These are phyloP conservation scores for Psophocarpus tetragonolobus DNA, from an alignment of 306 rosid genomes.

Conservation along the genomic window DNA sequence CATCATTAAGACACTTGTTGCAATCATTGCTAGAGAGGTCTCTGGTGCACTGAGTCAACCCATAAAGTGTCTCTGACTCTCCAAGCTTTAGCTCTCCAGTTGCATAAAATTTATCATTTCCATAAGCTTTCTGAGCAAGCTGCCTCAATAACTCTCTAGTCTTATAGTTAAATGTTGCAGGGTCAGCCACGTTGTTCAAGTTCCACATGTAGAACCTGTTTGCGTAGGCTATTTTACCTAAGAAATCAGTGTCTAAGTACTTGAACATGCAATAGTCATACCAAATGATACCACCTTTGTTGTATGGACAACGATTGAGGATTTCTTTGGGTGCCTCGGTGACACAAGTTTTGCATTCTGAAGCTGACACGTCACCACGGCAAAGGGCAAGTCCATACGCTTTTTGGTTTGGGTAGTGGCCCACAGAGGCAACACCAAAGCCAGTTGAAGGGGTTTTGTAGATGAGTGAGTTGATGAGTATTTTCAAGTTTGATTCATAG, in stretches of 20 bases:
- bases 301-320: conserved; percentile 17
- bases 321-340: conserved; percentile 26
- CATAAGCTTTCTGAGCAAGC: conserved; percentile 1
- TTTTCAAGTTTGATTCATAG: conserved; percentile 25
- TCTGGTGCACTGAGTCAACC: conserved; percentile 45
- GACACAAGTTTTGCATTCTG: conserved; percentile 39
- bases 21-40: conserved; percentile 42
- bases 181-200: conserved; percentile 5
- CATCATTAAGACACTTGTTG: conserved; percentile 41
- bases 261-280: conserved; percentile 35
- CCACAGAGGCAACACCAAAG: conserved; percentile 29
- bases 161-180: conserved; percentile 5
- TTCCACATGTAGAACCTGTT: conserved; percentile 16
- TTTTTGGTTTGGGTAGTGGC: conserved; percentile 5
- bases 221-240: conserved; percentile 32
- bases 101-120: not conserved
- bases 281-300: conserved; percentile 37
- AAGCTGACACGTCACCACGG: conserved; percentile 28
- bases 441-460: conserved; percentile 27
- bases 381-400: conserved; percentile 42
- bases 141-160: conserved; percentile 12
- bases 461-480: not conserved
- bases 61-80: conserved; percentile 31
- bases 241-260: conserved; percentile 34
- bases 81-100: conserved; percentile 12